Evolutionary conservation across 345 rosid genomes (phyloP).

Genomic region (Trapa incisa): DNA sequence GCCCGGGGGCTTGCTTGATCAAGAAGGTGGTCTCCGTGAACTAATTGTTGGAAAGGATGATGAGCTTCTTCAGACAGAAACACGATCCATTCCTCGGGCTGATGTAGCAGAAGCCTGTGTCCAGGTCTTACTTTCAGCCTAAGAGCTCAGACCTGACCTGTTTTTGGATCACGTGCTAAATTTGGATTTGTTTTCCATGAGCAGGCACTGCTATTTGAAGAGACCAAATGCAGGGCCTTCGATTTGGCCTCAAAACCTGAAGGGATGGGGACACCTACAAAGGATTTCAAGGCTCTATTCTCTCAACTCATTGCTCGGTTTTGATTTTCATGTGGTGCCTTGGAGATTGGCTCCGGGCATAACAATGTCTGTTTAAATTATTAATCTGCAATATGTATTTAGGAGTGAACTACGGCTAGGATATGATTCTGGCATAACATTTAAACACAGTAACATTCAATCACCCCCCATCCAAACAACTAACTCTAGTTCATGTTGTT

Average conservation of each 20-base stretch:
- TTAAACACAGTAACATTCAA: too few species aligned
- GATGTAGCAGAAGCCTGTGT: slow-evolving; percentile 88
- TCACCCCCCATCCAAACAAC: too few species aligned
- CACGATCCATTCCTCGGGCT: slow-evolving; percentile 54
- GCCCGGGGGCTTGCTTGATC: slow-evolving; percentile 94
- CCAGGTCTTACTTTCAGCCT: slow-evolving; percentile 33
- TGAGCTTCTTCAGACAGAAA: slow-evolving; percentile 86
- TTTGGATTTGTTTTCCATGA: slow-evolving; percentile 2
- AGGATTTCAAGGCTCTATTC: slow-evolving; percentile 76
- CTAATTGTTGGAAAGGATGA: slow-evolving; percentile 77
- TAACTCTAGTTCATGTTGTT: too few species aligned
- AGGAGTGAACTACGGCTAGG: too few species aligned
- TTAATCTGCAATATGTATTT: too few species aligned
- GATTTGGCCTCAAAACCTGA: slow-evolving; percentile 89
- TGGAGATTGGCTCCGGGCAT: too few species aligned
- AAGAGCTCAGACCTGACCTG: not conserved
- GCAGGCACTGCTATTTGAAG: slow-evolving; percentile 71
- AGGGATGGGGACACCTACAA: slow-evolving; percentile 72
- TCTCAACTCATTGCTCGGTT: slow-evolving; percentile 50
- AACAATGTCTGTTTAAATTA: too few species aligned
- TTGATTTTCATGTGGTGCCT: slow-evolving; percentile 17
- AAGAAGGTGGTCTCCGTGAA: slow-evolving; percentile 76
- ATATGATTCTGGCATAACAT: too few species aligned
- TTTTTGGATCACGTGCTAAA: not conserved
- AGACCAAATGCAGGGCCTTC: slow-evolving; percentile 71